Evolutionary conservation across 2,329 filamentous ascomycete genomes (phyloP).

Genomic region (Botryotinia globosa): DNA sequence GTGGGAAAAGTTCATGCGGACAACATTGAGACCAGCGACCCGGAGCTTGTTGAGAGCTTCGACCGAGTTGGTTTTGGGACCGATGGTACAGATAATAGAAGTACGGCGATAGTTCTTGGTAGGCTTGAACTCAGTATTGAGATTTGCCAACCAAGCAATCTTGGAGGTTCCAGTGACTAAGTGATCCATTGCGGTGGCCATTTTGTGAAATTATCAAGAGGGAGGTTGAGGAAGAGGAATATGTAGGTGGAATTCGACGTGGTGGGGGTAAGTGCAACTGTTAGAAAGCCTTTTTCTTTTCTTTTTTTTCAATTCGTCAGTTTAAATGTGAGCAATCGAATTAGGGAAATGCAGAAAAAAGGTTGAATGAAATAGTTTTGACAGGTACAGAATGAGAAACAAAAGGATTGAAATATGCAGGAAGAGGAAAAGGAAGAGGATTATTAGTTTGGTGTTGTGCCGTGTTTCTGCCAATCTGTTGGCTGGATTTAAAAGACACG

Average conservation of each 20-base stretch:
- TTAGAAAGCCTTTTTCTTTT: conserved; percentile 3
- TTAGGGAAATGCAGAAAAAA: not conserved
- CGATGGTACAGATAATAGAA: conserved; percentile 93
- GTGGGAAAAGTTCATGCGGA: conserved; percentile 99
- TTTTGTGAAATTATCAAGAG: conserved; percentile 22
- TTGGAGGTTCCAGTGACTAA: conserved; percentile 72
- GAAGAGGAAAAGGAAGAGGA: too few relatives aligned
- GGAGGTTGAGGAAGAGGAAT: conserved; percentile 2
- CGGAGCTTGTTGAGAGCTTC: conserved; percentile 96
- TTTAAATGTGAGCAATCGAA: conserved; percentile 9
- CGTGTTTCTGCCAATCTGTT: not conserved
- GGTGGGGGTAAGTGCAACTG: conserved; percentile 14
- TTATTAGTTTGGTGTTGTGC: not conserved
- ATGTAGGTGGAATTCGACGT: conserved; percentile 9
- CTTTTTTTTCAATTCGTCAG: conserved; percentile 9
- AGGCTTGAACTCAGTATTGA: conserved; percentile 76
- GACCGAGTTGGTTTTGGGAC: conserved; percentile 97
- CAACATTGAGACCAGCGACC: conserved; percentile 88
- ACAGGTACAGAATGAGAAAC: not conserved
- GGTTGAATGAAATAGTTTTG: too few relatives aligned
- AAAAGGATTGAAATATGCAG: not conserved
- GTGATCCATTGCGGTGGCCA: conserved; percentile 75
- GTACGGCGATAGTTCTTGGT: conserved; percentile 91
- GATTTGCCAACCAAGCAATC: conserved; percentile 63
- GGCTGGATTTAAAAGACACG: conserved; percentile 6